phyloP scores from a whole-genome alignment of 2,329 filamentous ascomycete species.

The Ophiostoma sp. region DNA sequence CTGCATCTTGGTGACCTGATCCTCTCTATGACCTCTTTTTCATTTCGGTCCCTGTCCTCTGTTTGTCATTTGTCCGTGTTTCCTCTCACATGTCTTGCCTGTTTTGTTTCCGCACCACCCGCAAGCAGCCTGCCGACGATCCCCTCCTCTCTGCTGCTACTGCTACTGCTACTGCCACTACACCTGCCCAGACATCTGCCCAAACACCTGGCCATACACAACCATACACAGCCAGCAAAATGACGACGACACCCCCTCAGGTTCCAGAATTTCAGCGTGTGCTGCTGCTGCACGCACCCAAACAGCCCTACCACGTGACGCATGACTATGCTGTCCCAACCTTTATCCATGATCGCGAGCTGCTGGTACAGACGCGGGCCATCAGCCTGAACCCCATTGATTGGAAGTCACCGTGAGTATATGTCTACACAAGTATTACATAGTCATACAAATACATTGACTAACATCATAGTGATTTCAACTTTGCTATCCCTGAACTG shows the following conservation, averaged over 20 bases:
- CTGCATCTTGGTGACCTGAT: constrained; percentile 10
- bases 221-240: constrained; percentile 1
- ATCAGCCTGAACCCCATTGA: constrained; percentile 74
- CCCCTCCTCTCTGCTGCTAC: neutral
- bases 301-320: constrained; percentile 31
- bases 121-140: constrained; percentile 5
- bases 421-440: neutral
- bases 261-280: constrained; percentile 31
- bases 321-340: constrained; percentile 31
- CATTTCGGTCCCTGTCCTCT: neutral
- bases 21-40: constrained; percentile 47
- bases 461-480: constrained; percentile 55
- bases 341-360: constrained; percentile 37
- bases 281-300: constrained; percentile 31
- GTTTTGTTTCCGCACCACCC: constrained; percentile 4
- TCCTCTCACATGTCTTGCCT: constrained; percentile 13
- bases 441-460: neutral
- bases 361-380: constrained; percentile 57
- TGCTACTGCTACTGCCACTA: neutral
- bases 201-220: constrained; percentile 6
- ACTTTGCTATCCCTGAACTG: constrained; percentile 61
- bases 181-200: neutral
- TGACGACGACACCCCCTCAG: constrained; percentile 14
- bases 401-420: constrained; percentile 63
- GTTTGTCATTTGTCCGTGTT: neutral